Evolutionary conservation across 345 rosid species (phyloP), one percentile per base, ranked within the genome.

Genomic region (thale cress (Arabidopsis thaliana)): DNA sequence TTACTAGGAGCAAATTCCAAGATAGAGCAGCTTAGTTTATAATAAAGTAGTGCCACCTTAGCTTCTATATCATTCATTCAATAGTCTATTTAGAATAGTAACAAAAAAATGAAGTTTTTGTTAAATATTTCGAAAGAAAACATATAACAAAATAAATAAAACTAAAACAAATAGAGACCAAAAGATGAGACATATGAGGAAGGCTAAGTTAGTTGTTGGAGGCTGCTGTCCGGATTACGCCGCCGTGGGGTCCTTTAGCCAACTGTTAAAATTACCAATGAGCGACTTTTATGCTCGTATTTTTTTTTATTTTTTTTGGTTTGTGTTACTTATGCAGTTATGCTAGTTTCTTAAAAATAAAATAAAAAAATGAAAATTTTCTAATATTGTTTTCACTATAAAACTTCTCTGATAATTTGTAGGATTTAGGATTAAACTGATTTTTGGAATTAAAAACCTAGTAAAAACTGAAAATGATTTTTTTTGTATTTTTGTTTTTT

Each of bases 151-250:
- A 34, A 3, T 28, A 28, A 37, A 46, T 28, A 52, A 5, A 14
- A 49, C 12, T 12, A 22, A 62, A 36, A 60, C 3, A 34, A 55
- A 59, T 40, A 64, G 48, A 33, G 53, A 59, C 59, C 60, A 8
- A 41, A 66, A 61, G 74, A 72, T 40, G 77, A 72, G 77, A 78
- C 81, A 72, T 11, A 69, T 33, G 77, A 66, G 63, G 72, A 66
- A 40, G 68, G 40, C 72, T 65, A 71, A 78, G 44, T 59, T 77
- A 59, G 81, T 72, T 65, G 81, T 72, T 78, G 77, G 73, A 71
- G 81, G 81, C 73, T 72, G 81, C 81, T 66, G 61, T 78, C 75
- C 14, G 33, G 45, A 59, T 59, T 44, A 78, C 69, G 81, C 81
- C 56, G 77, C 59, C 77, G 77, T 78, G 73, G 81, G 81, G 73